phyloP scores from a whole-genome alignment of 805 yeast genomes.

The Kodamaea leandrae region DNA sequence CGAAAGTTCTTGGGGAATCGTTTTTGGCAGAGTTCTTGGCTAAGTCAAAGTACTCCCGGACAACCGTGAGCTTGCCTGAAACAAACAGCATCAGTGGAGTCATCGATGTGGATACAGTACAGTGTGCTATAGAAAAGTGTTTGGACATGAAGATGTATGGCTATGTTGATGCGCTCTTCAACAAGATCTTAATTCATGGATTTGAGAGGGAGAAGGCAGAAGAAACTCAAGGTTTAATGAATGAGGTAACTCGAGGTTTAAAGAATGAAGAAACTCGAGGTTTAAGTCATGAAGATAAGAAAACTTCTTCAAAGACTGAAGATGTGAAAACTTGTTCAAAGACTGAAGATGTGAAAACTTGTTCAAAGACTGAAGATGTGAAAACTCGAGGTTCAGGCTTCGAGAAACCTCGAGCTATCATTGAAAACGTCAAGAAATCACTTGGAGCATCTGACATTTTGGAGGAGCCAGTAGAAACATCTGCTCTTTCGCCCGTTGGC shows the following conservation, averaged over 20 bases:
- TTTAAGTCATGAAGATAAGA: no score
- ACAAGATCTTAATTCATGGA: slow-evolving; percentile 29
- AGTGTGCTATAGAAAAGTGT: slow-evolving; percentile 29
- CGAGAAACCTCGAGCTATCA: no score
- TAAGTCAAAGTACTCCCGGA: slow-evolving; percentile 22
- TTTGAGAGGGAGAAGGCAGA: slow-evolving; percentile 10
- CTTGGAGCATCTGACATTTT: no score
- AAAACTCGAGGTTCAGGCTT: no score
- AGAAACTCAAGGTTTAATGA: not conserved
- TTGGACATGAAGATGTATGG: slow-evolving; percentile 24
- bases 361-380: not conserved
- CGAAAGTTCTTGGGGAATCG: slow-evolving; percentile 18
- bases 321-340: no score
- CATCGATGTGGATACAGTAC: slow-evolving; percentile 18
- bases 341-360: not conserved
- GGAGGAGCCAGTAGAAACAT: no score
- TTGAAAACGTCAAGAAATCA: no score
- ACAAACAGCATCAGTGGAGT: not conserved
- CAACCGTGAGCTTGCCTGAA: not conserved
- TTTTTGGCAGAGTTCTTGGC: slow-evolving; percentile 22
- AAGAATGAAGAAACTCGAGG: no score
- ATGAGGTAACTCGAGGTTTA: no score
- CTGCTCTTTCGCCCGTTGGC: not conserved
- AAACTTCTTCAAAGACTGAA: no score
- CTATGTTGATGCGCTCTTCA: slow-evolving; percentile 32